phyloP scores from a whole-genome alignment of 768 basidiomycete genomes.

The Leccinum incarnatum region DNA sequence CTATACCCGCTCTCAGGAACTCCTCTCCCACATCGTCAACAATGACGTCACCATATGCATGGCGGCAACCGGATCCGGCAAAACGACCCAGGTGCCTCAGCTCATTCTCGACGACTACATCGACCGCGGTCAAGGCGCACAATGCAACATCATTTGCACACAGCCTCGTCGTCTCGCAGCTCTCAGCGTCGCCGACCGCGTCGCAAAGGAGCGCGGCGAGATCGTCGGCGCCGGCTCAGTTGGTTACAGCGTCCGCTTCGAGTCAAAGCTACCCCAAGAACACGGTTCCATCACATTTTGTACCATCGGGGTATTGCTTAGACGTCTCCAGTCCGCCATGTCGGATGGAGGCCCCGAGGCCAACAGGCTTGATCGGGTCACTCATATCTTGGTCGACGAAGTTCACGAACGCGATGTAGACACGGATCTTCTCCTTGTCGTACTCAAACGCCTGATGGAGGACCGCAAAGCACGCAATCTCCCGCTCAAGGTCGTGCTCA shows the following conservation, averaged over 20 bases:
- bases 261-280: constrained; percentile 70
- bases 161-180: constrained; percentile 92
- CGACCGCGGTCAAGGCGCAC: constrained; percentile 70
- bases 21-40: constrained; percentile 64
- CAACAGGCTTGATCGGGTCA: constrained; percentile 65
- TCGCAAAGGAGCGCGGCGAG: constrained; percentile 86
- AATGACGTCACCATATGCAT: constrained; percentile 88
- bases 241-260: constrained; percentile 93
- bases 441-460: constrained; percentile 77
- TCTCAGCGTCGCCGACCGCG: constrained; percentile 86
- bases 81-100: constrained; percentile 94
- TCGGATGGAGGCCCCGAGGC: constrained; percentile 37
- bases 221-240: constrained; percentile 60
- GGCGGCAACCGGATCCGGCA: constrained; percentile 90
- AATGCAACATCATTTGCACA: constrained; percentile 89
- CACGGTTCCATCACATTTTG: constrained; percentile 90
- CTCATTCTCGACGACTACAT: constrained; percentile 85
- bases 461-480: constrained; percentile 68
- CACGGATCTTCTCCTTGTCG: constrained; percentile 85
- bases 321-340: constrained; percentile 76
- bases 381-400: constrained; percentile 92
- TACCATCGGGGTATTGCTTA: constrained; percentile 89
- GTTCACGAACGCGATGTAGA: constrained; percentile 96
- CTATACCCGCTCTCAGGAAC: constrained; percentile 58
- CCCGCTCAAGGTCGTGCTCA: constrained; percentile 83